Percentiles rank a stretch among this genome's conserved stretches.
These are phyloP conservation scores for Colletotrichum sidae DNA, from an alignment of 2,329 filamentous ascomycete genomes.

Conservation along the genomic window DNA sequence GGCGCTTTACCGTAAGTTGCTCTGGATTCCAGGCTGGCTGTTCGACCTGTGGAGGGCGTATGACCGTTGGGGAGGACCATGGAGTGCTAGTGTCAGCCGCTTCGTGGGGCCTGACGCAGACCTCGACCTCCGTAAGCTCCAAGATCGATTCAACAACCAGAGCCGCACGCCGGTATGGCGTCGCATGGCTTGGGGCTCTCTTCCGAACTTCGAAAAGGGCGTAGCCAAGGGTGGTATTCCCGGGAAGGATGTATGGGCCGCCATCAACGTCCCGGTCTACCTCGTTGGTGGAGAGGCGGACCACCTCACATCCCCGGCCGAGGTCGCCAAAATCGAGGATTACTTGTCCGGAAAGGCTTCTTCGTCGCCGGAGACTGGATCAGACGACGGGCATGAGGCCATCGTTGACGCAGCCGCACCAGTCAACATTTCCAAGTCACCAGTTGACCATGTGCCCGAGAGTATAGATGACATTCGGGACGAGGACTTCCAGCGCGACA, in stretches of 20 bases:
- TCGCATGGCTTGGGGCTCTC: conserved; percentile 79
- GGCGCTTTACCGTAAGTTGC: conserved; percentile 65
- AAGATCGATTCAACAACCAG: conserved; percentile 83
- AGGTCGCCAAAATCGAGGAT: conserved; percentile 74
- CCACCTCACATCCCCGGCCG: conserved; percentile 76
- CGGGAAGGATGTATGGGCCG: conserved; percentile 77
- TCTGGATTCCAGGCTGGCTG: conserved; percentile 76
- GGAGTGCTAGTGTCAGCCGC: conserved; percentile 82
- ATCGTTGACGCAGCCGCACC: conserved; percentile 63
- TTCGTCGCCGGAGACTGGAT: conserved; percentile 24
- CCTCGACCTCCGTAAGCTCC: conserved; percentile 72
- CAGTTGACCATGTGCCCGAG: conserved; percentile 47
- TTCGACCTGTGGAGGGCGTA: conserved; percentile 83
- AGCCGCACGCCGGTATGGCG: conserved; percentile 86
- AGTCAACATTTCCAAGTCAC: conserved; percentile 50
- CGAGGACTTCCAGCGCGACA: conserved; percentile 50
- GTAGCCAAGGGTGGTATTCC: conserved; percentile 73
- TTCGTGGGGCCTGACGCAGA: conserved; percentile 79
- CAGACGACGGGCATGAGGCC: conserved; percentile 44
- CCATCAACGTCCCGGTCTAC: conserved; percentile 78
- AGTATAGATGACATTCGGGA: conserved; percentile 53
- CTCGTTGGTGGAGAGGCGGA: conserved; percentile 85
- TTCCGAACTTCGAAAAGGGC: conserved; percentile 70
- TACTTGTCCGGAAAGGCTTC: conserved; percentile 26
- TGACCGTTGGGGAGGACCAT: conserved; percentile 81